Conservation (phyloP, 306 rosid genomes). For the Castanopsis chinensis region DNA sequence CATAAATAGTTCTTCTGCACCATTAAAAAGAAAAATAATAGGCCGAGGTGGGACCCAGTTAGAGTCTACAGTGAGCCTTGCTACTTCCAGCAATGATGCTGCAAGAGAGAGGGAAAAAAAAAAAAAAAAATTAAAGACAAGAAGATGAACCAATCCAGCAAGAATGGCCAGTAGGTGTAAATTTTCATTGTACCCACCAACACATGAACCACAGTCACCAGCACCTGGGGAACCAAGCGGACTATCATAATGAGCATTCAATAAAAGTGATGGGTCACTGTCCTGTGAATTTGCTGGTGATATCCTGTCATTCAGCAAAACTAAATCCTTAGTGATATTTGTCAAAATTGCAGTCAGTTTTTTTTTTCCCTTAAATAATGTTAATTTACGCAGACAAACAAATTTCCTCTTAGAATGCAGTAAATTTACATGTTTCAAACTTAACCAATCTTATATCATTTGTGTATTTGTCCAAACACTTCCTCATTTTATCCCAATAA, state of each 20-base stretch:
- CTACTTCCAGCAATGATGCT: slow-evolving; percentile 95
- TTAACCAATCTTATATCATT: not conserved
- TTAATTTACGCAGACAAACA: not conserved
- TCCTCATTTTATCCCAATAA: not conserved
- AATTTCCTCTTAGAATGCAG: not conserved
- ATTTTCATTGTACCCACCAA: slow-evolving; percentile 61
- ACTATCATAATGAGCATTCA: slow-evolving; percentile 91
- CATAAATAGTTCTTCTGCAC: slow-evolving; percentile 98
- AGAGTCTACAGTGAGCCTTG: slow-evolving; percentile 82
- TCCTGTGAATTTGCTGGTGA: slow-evolving; percentile 64
- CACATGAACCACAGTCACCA: slow-evolving; percentile 95
- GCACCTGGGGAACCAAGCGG: slow-evolving; percentile 99
- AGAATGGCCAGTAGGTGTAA: slow-evolving; percentile 11
- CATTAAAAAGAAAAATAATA: slow-evolving; percentile 86
- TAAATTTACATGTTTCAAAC: not conserved
- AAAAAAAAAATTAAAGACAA: not conserved
- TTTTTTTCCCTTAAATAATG: not conserved
- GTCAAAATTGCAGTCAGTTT: slow-evolving; percentile 10
- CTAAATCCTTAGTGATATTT: slow-evolving; percentile 9
- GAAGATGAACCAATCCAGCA: slow-evolving; percentile 10
- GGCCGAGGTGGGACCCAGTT: slow-evolving; percentile 79
- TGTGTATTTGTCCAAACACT: not conserved
- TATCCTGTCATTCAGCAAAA: slow-evolving; percentile 55
- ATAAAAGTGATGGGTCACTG: slow-evolving; percentile 72
- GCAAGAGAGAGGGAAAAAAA: slow-evolving; percentile 19